Percentiles rank a stretch among this genome's conserved stretches.
Conservation (phyloP, 2,329 filamentous ascomycete genomes). For the Calonectria pauciramosa region DNA sequence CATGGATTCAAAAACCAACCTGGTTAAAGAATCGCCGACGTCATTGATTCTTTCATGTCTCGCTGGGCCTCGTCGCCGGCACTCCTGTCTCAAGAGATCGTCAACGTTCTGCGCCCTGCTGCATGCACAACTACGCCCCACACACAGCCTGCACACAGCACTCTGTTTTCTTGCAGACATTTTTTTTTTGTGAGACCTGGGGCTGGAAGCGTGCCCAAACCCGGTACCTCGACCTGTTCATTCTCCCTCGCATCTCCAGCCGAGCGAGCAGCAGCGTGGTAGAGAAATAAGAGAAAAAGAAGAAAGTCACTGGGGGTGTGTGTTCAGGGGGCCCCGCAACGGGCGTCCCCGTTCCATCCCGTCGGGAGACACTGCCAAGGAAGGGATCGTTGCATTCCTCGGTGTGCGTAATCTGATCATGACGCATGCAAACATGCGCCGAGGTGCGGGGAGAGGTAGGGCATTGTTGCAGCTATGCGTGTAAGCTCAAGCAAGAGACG, state of each 20-base stretch:
- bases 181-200: neutral
- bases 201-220: neutral
- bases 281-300: neutral
- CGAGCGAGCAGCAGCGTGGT: neutral
- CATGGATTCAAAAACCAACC: neutral
- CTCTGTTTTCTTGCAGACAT: neutral
- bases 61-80: neutral
- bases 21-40: neutral
- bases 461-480: neutral
- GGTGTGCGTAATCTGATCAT: constrained; percentile 9
- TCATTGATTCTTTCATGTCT: neutral
- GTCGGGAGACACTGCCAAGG: neutral
- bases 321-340: constrained; percentile 5
- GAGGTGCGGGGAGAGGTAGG: neutral
- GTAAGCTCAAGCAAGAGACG: neutral
- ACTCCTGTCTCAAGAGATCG: constrained; percentile 5
- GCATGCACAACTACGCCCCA: neutral
- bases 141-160: neutral
- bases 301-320: neutral
- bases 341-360: constrained; percentile 5
- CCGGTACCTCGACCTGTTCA: neutral
- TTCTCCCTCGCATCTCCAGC: neutral
- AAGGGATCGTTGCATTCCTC: constrained; percentile 7
- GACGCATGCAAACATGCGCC: neutral
- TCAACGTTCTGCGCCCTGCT: neutral